Conservation (phyloP, 768 basidiomycete genomes). For the button mushroom (Agaricus bisporus) region DNA sequence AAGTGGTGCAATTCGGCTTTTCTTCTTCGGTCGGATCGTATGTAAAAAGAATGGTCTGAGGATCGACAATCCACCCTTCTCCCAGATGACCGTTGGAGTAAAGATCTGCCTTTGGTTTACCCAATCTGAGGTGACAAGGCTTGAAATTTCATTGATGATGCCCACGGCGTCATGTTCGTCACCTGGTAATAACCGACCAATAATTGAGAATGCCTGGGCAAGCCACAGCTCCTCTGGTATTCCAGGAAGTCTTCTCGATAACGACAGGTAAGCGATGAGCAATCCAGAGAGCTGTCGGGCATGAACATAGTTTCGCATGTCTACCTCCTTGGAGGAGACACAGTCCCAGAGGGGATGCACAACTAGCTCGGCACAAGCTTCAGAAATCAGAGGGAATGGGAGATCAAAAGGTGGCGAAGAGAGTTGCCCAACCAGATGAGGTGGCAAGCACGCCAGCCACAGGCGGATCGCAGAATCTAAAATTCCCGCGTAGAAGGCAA, state of each 20-base stretch:
- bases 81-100: conserved; percentile 39
- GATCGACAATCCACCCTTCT: conserved; percentile 40
- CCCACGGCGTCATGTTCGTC: conserved; percentile 58
- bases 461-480: conserved; percentile 50
- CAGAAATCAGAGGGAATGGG: conserved; percentile 52
- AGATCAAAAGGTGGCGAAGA: conserved; percentile 53
- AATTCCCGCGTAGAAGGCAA: conserved; percentile 29
- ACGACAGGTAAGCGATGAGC: conserved; percentile 45
- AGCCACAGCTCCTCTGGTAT: conserved; percentile 58
- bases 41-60: conserved; percentile 58
- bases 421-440: conserved; percentile 30
- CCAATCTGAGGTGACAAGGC: conserved; percentile 35
- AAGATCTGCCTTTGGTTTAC: conserved; percentile 27
- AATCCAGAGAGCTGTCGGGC: conserved; percentile 51
- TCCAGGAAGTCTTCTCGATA: conserved; percentile 54
- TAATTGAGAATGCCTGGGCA: conserved; percentile 54
- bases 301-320: conserved; percentile 25
- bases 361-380: conserved; percentile 42
- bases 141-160: conserved; percentile 34
- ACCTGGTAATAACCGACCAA: conserved; percentile 57
- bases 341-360: conserved; percentile 46
- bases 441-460: conserved; percentile 58
- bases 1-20: conserved; percentile 45
- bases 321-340: conserved; percentile 17
- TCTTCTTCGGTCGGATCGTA: conserved; percentile 33